A percentile compares a stretch with the other conserved stretches of the same genome.
phyloP scores from a whole-genome alignment of 2,329 filamentous ascomycete genomes.

The Alternaria hordeiaustralica region DNA sequence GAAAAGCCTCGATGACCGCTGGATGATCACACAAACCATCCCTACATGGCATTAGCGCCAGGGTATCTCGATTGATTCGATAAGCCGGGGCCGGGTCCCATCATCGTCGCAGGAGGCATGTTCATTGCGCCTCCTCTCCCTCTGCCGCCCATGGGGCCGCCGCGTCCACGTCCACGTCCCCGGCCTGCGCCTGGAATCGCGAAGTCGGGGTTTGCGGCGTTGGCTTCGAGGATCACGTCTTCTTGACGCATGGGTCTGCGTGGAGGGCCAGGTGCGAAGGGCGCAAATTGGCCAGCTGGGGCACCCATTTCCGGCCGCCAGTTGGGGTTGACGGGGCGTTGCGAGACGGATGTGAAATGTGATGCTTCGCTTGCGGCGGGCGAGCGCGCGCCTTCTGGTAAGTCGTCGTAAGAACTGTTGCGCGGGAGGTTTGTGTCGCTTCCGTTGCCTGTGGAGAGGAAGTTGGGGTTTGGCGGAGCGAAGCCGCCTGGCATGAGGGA shows the following conservation, averaged over 20 bases:
- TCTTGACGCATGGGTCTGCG: slow-evolving; percentile 59
- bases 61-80: slow-evolving; percentile 44
- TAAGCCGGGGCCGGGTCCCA: slow-evolving; percentile 33
- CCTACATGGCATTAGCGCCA: slow-evolving; percentile 41
- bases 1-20: neutral
- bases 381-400: slow-evolving; percentile 69
- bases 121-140: slow-evolving; percentile 41
- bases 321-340: slow-evolving; percentile 84
- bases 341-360: slow-evolving; percentile 88
- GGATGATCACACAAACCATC: neutral
- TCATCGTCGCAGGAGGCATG: slow-evolving; percentile 31
- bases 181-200: slow-evolving; percentile 64
- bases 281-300: slow-evolving; percentile 47
- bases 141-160: slow-evolving; percentile 18
- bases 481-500: slow-evolving; percentile 45
- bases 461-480: slow-evolving; percentile 37
- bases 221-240: slow-evolving; percentile 72
- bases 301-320: slow-evolving; percentile 68
- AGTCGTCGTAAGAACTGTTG: slow-evolving; percentile 66
- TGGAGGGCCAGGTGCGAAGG: slow-evolving; percentile 28
- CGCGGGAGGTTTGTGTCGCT: slow-evolving; percentile 46
- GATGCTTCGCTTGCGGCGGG: slow-evolving; percentile 78
- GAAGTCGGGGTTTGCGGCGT: slow-evolving; percentile 80
- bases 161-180: slow-evolving; percentile 42
- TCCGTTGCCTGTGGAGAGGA: slow-evolving; percentile 32